A percentile compares a stretch with the other conserved stretches of the same genome.
Conservation (phyloP, 2,329 filamentous ascomycete genomes). For the Cladophialophora chaetospira region DNA sequence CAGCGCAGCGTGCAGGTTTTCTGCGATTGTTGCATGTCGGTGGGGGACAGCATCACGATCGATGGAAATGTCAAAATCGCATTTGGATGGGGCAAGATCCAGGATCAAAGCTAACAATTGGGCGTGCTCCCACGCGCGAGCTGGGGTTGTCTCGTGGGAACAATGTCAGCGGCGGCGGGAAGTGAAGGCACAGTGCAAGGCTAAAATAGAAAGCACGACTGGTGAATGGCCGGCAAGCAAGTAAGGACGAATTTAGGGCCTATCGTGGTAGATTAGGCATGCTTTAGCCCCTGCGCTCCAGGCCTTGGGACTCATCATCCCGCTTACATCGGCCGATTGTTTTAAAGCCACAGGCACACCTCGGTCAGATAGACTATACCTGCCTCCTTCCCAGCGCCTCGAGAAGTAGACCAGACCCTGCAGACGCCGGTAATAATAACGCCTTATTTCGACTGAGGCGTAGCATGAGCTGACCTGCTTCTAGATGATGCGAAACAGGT, state of each 20-base stretch:
- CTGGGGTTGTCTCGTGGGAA: slow-evolving; percentile 10
- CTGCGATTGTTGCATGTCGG: slow-evolving; percentile 9
- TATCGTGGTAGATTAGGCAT: slow-evolving; percentile 13
- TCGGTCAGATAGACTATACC: no score
- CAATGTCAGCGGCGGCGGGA: slow-evolving; percentile 15
- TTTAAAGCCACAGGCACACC: no score
- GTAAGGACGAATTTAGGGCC: slow-evolving; percentile 7
- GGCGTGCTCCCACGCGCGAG: slow-evolving; percentile 13
- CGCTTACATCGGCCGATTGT: slow-evolving; percentile 9
- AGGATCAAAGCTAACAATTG: slow-evolving; percentile 8
- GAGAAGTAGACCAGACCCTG: not conserved
- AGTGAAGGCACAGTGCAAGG: not conserved
- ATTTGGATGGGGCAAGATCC: slow-evolving; percentile 13
- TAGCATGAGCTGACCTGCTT: not conserved
- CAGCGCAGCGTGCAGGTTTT: slow-evolving; percentile 1
- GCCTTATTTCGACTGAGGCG: no score
- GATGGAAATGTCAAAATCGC: slow-evolving; percentile 31
- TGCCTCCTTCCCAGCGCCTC: not conserved
- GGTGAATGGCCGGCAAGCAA: slow-evolving; percentile 4
- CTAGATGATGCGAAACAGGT: no score
- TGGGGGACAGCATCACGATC: slow-evolving; percentile 15
- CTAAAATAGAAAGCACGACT: not conserved
- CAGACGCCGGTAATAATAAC: no score
- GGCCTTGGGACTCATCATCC: slow-evolving; percentile 11
- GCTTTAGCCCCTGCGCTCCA: slow-evolving; percentile 4